phyloP scores from a whole-genome alignment of 352 stramenopile species.

The Phytophthora tubulina region DNA sequence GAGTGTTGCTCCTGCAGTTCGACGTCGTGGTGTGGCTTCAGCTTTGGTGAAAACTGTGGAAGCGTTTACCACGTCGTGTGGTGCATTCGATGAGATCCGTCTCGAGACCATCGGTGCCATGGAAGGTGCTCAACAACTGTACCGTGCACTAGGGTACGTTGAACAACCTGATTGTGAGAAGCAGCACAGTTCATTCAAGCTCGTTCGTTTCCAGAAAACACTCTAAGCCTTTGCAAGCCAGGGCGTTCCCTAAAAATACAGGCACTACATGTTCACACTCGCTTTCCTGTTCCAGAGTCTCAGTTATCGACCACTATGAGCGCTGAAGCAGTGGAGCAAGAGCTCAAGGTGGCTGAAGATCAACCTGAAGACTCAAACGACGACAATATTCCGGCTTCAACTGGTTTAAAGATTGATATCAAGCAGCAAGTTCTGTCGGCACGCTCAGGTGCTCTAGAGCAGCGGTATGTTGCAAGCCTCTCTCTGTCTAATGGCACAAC shows the following conservation, averaged over 20 bases:
- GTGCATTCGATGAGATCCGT: slow-evolving; percentile 45
- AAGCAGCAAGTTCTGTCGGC: slow-evolving; percentile 6
- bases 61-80: slow-evolving; percentile 36
- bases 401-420: background rate
- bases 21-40: slow-evolving; percentile 60
- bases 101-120: slow-evolving; percentile 78
- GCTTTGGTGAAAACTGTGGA: slow-evolving; percentile 58
- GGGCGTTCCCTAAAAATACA: slow-evolving; percentile 34
- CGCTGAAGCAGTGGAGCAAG: slow-evolving; percentile 9
- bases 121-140: slow-evolving; percentile 64
- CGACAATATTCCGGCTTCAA: background rate
- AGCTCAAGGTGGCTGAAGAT: background rate
- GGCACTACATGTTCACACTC: slow-evolving; percentile 5
- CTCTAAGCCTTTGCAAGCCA: slow-evolving; percentile 18
- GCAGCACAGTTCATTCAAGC: slow-evolving; percentile 56
- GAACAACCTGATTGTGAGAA: slow-evolving; percentile 45
- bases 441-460: slow-evolving; percentile 24
- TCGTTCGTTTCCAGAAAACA: slow-evolving; percentile 64
- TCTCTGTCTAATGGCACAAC: slow-evolving; percentile 40
- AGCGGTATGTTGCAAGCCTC: slow-evolving; percentile 27
- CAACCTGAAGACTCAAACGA: background rate
- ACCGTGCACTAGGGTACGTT: slow-evolving; percentile 51
- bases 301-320: background rate
- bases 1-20: slow-evolving; percentile 51
- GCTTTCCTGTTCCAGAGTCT: background rate